Base-by-base conservation (phyloP, 495 filamentous ascomycete genomes). In the Aspergillus cristatus region DNA sequence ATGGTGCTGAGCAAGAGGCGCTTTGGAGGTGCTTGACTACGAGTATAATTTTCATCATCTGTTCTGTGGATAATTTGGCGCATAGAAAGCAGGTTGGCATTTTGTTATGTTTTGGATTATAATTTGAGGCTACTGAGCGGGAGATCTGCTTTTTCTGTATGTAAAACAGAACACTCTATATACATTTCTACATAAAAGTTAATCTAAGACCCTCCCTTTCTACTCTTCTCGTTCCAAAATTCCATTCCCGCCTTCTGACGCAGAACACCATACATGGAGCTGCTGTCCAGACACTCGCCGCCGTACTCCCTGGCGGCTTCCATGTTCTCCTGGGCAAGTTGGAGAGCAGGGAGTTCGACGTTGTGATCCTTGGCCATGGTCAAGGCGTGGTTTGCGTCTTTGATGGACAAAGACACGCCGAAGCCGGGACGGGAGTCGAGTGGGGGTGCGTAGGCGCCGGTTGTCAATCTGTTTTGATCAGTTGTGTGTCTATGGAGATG, bases 171-270 rank as follows among this genome's bases (percentile, higher is more conserved):
- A n/a, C n/a, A n/a, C n/a, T n/a, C n/a, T n/a, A n/a, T n/a, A n/a
- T n/a, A n/a, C n/a, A n/a, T n/a, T n/a, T n/a, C n/a, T n/a, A n/a
- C n/a, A n/a, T n/a, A n/a, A n/a, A n/a, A n/a, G n/a, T n/a, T n/a
- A n/a, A 14, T 30, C n/a, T 42, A 45, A 15, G 16, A 30, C 7
- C 35, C 45, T 42, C 41, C 56, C 43, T 62, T 50, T n/a, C 63
- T 41, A 41, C 60, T 64, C 45, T 65, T 67, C 43, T 67, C 61
- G 48, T 67, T 68, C 65, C 65, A 67, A 41, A 68, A 68, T 34
- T 51, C 47, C 40, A 68, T 43, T 1, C 60, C 63, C 13, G 65
- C 58, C 44, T 63, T 58, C 43, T 67, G 65, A 2, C 65, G 55
- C 43, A 68, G 37, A 16, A 52, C 40, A 8, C 65, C 65, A 39